Evolutionary conservation across 805 yeast species (phyloP).

Genomic region (Huiozyma naganishii): DNA sequence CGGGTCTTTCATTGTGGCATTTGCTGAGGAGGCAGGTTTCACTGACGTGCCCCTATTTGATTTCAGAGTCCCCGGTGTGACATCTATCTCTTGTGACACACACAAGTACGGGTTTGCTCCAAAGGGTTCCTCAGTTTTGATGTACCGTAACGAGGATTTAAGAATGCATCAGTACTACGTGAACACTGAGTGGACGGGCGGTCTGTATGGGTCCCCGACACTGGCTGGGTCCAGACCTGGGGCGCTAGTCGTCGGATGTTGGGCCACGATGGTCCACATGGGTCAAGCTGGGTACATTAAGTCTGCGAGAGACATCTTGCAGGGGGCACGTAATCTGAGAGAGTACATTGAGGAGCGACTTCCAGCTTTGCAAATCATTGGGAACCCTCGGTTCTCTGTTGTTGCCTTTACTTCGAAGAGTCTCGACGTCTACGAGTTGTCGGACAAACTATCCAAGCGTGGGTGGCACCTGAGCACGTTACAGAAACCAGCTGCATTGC

Average conservation of each 20-base stretch:
- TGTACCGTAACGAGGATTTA: slow-evolving; percentile 65
- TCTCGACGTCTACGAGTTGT: slow-evolving; percentile 65
- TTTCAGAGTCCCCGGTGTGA: slow-evolving; percentile 83
- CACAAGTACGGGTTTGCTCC: slow-evolving; percentile 99
- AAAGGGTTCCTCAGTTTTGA: slow-evolving; percentile 84
- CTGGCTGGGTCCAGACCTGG: slow-evolving; percentile 97
- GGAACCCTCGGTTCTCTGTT: slow-evolving; percentile 80
- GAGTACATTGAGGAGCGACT: slow-evolving; percentile 35
- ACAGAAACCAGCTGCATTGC: slow-evolving; percentile 86
- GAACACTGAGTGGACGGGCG: slow-evolving; percentile 83
- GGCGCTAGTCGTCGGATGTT: slow-evolving; percentile 93
- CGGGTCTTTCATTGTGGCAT: slow-evolving; percentile 85
- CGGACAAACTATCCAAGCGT: slow-evolving; percentile 53
- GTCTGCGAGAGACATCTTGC: slow-evolving; percentile 56
- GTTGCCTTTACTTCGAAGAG: slow-evolving; percentile 56
- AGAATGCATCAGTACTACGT: slow-evolving; percentile 79
- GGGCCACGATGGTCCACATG: slow-evolving; percentile 81
- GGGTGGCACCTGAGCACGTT: slow-evolving; percentile 80
- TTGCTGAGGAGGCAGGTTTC: slow-evolving; percentile 54
- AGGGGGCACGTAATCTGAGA: slow-evolving; percentile 51
- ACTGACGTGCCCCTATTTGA: slow-evolving; percentile 45
- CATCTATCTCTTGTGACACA: slow-evolving; percentile 98
- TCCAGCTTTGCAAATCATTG: slow-evolving; percentile 57
- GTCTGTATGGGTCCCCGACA: slow-evolving; percentile 92
- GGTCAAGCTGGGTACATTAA: slow-evolving; percentile 77